phyloP scores from a whole-genome alignment of 2,329 filamentous ascomycete genomes.

The Chrysosphaeria jannelii region DNA sequence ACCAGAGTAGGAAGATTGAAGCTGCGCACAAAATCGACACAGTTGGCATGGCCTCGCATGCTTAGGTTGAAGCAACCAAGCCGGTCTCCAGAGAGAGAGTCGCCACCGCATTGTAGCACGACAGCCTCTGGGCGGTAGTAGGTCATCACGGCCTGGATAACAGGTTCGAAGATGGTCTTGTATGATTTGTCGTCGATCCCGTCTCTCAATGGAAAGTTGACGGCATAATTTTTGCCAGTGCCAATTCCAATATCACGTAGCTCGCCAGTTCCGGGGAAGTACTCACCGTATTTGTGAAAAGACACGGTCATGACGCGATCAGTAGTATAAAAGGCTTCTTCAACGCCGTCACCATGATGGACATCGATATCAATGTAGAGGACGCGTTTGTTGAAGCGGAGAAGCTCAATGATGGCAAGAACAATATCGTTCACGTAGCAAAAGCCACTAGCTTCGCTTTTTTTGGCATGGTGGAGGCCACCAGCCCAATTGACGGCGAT shows the following conservation, averaged over 20 bases:
- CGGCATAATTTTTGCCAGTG: conserved; percentile 60
- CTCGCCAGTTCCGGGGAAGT: conserved; percentile 78
- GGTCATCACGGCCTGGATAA: conserved; percentile 61
- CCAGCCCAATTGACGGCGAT: conserved; percentile 98
- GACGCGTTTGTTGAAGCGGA: conserved; percentile 78
- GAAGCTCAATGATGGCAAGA: conserved; percentile 70
- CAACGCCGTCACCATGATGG: conserved; percentile 61
- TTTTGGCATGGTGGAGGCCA: conserved; percentile 89
- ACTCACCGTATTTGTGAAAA: conserved; percentile 88
- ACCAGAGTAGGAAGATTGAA: conserved; percentile 70
- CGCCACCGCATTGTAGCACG: conserved; percentile 83
- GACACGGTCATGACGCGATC: conserved; percentile 77
- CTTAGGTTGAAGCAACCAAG: conserved; percentile 94
- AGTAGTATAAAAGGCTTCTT: conserved; percentile 61
- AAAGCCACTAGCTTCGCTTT: conserved; percentile 84
- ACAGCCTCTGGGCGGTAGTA: conserved; percentile 77
- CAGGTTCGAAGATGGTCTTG: conserved; percentile 69
- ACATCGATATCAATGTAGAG: conserved; percentile 87
- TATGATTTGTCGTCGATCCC: conserved; percentile 78
- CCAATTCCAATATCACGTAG: conserved; percentile 68
- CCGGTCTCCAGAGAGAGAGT: conserved; percentile 78
- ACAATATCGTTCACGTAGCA: conserved; percentile 98
- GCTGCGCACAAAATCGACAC: conserved; percentile 70
- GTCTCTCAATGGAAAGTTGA: conserved; percentile 77
- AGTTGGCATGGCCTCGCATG: conserved; percentile 85